Evolutionary conservation across 2,329 filamentous ascomycete species (phyloP), one percentile per base, ranked within the genome.

Genomic region (Hypoxylon sp.): DNA sequence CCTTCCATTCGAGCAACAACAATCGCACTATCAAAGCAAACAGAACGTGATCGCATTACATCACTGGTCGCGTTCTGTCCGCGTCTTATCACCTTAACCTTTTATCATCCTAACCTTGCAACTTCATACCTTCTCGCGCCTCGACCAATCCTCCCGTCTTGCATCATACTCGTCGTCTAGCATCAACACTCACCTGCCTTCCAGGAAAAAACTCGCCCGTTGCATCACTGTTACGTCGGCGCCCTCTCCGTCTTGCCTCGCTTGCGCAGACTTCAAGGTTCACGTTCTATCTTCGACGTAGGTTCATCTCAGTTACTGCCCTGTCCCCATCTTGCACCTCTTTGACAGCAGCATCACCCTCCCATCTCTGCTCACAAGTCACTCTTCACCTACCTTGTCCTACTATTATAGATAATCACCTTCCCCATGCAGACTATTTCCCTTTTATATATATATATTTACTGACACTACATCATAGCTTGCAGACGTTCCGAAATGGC

Each of bases 401-500:
- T 4, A 17, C 31, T n/a, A 35, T 17, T 11, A n/a, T 11, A 5
- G n/a, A 35, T 35, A n/a, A n/a, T 8, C 3, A 8, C 31, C 31
- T 35, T n/a, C 29, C 15, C 17, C 8, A 15, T 15, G 31, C n/a
- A 2, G n/a, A 35, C 31, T 8, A 17, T 21, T 46, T 21, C 26
- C 26, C 18, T 51, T 52, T 33, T 13, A 17, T 33, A 10, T 20
- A 10, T 20, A 24, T 29, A 10, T 21, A 27, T 45, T 20, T 8
- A 11, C 42, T 62, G 43, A 62, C 24, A 5, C 33, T 5, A 4
- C 35, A 33, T n/a, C 23, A 4, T 5, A 37, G 23, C 2, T 18
- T n/a, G 10, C 13, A 33, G 1, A 23, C 21, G 10, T 15, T 24
- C 13, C 23, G 38, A 9, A 21, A 69, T 69, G 68, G 48, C 58